Evolutionary conservation across 2,329 filamentous ascomycete genomes (phyloP), one percentile per base, ranked within the genome.

Genomic region (Fusarium sp.): DNA sequence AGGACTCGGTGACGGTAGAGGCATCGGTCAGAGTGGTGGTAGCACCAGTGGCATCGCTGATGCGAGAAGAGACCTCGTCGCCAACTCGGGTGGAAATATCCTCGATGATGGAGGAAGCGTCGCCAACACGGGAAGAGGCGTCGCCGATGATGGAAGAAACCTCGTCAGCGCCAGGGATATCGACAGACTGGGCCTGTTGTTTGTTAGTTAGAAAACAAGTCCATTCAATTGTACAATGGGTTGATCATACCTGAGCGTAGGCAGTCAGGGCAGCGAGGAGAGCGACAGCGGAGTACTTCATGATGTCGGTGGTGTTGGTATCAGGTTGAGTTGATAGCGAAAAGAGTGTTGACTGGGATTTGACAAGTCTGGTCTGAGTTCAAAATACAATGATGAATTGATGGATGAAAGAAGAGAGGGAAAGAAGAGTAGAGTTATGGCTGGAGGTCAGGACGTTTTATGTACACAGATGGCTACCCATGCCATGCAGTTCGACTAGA

Each of bases 281-380:
- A 57, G 77, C 71, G 46, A 74, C 67, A 70, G 73, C 74, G 74
- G 78, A 75, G 78, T 80, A 79, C 78, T 81, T 81, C 81, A 82
- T 82, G 60, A 45, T 74, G 74, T 62, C 56, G 65, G 58, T 65
- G 34, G 62, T 65, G 47, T 49, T 56, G 54, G n/a, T 67, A 54
- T 53, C 44, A 51, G 38, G 51, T 41, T 32, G 34, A 38, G 18
- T 34, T 49, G 44, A 44, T 58, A 56, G 32, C 29, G 57, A 61
- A 52, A 51, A 62, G 56, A 65, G 56, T 62, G 30, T 65, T 51
- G 44, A 18, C 11, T 52, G 49, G n/a, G 34, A 40, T 32, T 62
- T 49, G 40, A 52, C 22, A 48, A 44, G 22, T 62, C 40, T 59
- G 62, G 45, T 52, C 41, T 62, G 41, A 25, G 43, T 61, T 63